These are phyloP conservation scores for Hypseocharis bilobata DNA, from an alignment of 441 rosid species.

Conservation along the genomic window DNA sequence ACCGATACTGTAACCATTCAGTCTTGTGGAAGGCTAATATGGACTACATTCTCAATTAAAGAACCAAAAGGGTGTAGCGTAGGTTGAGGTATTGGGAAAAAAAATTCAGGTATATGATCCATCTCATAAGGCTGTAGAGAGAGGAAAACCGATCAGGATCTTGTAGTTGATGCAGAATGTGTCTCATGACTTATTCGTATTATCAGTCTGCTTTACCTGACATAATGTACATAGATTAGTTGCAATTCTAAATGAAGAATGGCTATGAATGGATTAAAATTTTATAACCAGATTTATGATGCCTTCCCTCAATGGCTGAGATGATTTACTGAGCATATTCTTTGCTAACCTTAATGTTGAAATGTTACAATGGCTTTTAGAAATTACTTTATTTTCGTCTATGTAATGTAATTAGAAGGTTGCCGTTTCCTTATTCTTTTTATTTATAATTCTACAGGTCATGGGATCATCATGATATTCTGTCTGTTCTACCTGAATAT, in stretches of 20 bases:
- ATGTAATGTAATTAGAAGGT: background rate
- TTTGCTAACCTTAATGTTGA: background rate
- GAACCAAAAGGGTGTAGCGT: too few species aligned
- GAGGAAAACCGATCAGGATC: too few species aligned
- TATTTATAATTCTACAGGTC: conserved; percentile 46
- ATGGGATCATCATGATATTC: conserved; percentile 90
- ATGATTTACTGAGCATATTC: background rate
- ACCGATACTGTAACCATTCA: too few species aligned
- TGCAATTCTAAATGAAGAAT: background rate
- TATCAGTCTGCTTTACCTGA: background rate
- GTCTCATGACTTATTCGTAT: background rate
- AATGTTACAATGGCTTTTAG: background rate
- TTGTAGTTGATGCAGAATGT: too few species aligned
- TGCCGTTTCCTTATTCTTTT: background rate
- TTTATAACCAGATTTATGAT: background rate
- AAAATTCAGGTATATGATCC: too few species aligned
- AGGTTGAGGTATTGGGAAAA: too few species aligned
- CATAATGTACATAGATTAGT: background rate
- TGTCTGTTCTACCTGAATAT: conserved; percentile 77
- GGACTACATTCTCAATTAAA: too few species aligned
- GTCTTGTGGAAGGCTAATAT: too few species aligned
- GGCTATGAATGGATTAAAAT: background rate
- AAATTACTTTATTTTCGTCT: background rate
- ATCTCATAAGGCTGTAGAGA: too few species aligned
- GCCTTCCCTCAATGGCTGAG: background rate